Base-by-base conservation (phyloP, 2,329 filamentous ascomycete species). In the Chaetomium sp. region DNA sequence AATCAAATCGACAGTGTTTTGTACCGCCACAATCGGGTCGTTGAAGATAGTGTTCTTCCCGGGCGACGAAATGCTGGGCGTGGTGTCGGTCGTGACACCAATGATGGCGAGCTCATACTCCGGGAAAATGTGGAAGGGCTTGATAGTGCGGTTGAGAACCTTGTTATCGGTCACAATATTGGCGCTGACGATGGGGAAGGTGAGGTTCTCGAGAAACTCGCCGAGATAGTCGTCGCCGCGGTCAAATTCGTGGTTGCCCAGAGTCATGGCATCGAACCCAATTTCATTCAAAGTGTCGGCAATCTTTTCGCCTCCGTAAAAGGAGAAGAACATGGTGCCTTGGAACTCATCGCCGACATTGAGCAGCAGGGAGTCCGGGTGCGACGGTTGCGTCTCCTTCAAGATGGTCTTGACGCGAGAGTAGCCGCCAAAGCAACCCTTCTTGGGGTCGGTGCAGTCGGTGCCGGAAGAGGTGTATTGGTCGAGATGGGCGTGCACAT, bases 341-440 rank as follows among this genome's bases (percentile, higher is more conserved):
- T 86, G 81, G 66, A 87, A 87, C 66, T 87, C 84, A 62, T 87
- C 84, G n/a, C 84, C 84, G 2, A 79, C 80, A 54, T 87, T 85
- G 46, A 87, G 71, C 71, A 81, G 80, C 12, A 87, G 72, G 54
- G 80, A 81, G 65, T 85, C 79, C n/a, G 79, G 76, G 64, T 84
- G 74, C 35, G 74, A 73, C 5, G 79, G 75, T 35, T 82, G 77
- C 33, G 81, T 76, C 62, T 78, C 74, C 52, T 84, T 76, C 40
- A 86, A 71, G 5, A 81, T 76, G 19, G 77, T 75, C 72, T 85
- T 85, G 67, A 87, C 79, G 55, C 84, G 79, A 1, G 84, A 76
- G 60, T 86, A 86, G 35, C 84, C 84, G 33, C 84, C 84, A 56
- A 76, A 84, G 69, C 84, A 87, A 43, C 82, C 84, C 48, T 73